phyloP scores from a whole-genome alignment of 129 eudicot species.

The Centrapalus pauciflorus region DNA sequence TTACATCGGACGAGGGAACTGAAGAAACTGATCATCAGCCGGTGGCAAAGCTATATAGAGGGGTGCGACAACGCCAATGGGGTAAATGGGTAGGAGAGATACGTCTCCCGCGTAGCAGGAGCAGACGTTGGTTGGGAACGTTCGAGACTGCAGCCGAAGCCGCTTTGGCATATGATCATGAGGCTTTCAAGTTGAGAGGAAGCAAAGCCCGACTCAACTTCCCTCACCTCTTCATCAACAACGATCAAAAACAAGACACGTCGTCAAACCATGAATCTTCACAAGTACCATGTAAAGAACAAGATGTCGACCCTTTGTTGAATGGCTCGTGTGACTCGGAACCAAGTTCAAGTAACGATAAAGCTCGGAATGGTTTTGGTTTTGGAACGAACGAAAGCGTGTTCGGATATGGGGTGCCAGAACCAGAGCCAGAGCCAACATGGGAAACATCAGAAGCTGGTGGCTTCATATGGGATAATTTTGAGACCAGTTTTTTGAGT shows the following conservation, averaged over 20 bases:
- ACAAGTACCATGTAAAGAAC: slow-evolving; percentile 12
- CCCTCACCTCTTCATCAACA: slow-evolving; percentile 27
- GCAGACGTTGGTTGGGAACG: slow-evolving; percentile 47
- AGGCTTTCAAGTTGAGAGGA: slow-evolving; percentile 45
- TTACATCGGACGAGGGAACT: slow-evolving; percentile 5
- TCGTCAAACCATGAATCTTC: not conserved
- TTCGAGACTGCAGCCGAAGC: slow-evolving; percentile 35
- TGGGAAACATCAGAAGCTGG: slow-evolving; percentile 28
- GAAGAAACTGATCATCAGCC: not conserved
- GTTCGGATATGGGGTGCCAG: slow-evolving; percentile 14
- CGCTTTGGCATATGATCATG: slow-evolving; percentile 44
- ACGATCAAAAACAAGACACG: slow-evolving; percentile 6
- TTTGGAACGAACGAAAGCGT: slow-evolving; percentile 15
- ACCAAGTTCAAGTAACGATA: slow-evolving; percentile 6
- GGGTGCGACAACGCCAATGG: slow-evolving; percentile 44
- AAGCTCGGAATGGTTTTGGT: slow-evolving; percentile 1
- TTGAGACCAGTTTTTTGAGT: slow-evolving; percentile 14
- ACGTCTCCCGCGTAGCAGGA: slow-evolving; percentile 39
- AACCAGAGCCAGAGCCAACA: slow-evolving; percentile 20
- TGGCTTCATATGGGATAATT: slow-evolving; percentile 30
- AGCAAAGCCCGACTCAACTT: slow-evolving; percentile 35
- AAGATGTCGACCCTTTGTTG: slow-evolving; percentile 13
- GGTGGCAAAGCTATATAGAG: slow-evolving; percentile 33
- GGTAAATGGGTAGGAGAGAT: slow-evolving; percentile 59
- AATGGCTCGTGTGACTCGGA: not conserved